Evolutionary conservation across 2,329 filamentous ascomycete species (phyloP), one percentile per base, ranked within the genome.

Genomic region (Plectosphaerella cucumerina): DNA sequence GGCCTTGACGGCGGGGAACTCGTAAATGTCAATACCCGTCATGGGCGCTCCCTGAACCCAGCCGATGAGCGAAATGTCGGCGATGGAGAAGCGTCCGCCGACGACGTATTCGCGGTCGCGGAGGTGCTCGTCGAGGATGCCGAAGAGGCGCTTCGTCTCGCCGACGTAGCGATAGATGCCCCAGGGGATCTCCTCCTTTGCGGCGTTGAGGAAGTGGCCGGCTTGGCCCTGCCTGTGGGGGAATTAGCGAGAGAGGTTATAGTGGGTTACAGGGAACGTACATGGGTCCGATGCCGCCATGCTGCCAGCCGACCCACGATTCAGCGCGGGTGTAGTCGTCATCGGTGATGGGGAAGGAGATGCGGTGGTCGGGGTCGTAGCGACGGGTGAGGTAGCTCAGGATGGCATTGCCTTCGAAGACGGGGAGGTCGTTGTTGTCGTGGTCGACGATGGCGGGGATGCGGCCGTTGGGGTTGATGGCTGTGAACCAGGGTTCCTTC

Each of bases 401-500:
- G 60, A 92, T 92, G 53, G 85, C 81, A 44, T 84, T 80, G 43
- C 84, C 85, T 67, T 94, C 89, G 60, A 92, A 93, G 23, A 93
- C 82, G 42, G 77, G 67, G 48, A 87, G 80, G 44, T 68, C 76
- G 50, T 71, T 70, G 54, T 81, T 76, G 65, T 87, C 81, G 57
- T 87, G 84, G 67, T 87, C 84, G 26, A 86, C 76, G 44, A 87
- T 77, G 44, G 79, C 82, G 2, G 84, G 82, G 58, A 86, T 86
- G 15, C 82, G 76, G 3, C 84, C 84, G 64, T 87, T 88, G 35
- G 84, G 83, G 53, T 77, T 78, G 26, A 84, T 62, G 35, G 78
- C 77, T 0, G 76, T 81, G 70, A 80, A 87, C 84, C 84, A 87
- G 1, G 77, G 72, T 70, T 86, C 75, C 65, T 87, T 87, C 59